Percentiles rank a stretch among this genome's conserved stretches.
These are phyloP conservation scores for Taxawa tesnikishii DNA, from an alignment of 2,329 filamentous ascomycete species.

Conservation along the genomic window DNA sequence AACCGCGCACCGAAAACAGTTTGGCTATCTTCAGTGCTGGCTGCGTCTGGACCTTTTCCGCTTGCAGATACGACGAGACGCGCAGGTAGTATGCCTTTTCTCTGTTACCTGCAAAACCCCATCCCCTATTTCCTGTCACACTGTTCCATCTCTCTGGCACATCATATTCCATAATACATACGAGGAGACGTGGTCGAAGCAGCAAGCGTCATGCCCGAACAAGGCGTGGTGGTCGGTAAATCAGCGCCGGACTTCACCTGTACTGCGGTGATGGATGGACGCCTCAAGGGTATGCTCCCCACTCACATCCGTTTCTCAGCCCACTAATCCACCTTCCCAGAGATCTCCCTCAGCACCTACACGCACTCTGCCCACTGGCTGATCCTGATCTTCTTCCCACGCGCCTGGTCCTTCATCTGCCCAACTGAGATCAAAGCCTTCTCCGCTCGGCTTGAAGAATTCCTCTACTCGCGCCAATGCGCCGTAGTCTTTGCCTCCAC, in stretches of 20 bases:
- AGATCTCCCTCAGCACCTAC: slow-evolving; percentile 17
- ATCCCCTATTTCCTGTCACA: no score
- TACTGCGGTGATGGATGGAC: slow-evolving; percentile 17
- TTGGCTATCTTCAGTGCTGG: no score
- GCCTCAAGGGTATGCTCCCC: slow-evolving; percentile 17
- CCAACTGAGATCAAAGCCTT: slow-evolving; percentile 55
- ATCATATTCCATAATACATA: no score
- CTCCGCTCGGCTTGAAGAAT: slow-evolving; percentile 48
- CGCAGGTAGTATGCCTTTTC: no score
- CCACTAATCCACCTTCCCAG: slow-evolving; percentile 6
- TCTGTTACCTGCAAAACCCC: no score
- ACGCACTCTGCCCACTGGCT: slow-evolving; percentile 39
- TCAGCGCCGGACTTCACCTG: slow-evolving; percentile 16
- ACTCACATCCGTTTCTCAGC: not conserved
- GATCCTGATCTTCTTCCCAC: slow-evolving; percentile 54
- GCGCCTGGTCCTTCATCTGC: slow-evolving; percentile 58
- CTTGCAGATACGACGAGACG: no score
- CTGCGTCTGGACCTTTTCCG: no score
- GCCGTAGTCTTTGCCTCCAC: slow-evolving; percentile 49
- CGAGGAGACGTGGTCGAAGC: no score
- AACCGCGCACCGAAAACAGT: no score
- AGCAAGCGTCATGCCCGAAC: slow-evolving; percentile 5
- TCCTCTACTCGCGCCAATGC: slow-evolving; percentile 43
- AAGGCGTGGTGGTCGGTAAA: slow-evolving; percentile 13
- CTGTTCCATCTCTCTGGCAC: no score